Evolutionary conservation across 2,329 filamentous ascomycete species (phyloP).

Genomic region (Hirsutella thompsonii): DNA sequence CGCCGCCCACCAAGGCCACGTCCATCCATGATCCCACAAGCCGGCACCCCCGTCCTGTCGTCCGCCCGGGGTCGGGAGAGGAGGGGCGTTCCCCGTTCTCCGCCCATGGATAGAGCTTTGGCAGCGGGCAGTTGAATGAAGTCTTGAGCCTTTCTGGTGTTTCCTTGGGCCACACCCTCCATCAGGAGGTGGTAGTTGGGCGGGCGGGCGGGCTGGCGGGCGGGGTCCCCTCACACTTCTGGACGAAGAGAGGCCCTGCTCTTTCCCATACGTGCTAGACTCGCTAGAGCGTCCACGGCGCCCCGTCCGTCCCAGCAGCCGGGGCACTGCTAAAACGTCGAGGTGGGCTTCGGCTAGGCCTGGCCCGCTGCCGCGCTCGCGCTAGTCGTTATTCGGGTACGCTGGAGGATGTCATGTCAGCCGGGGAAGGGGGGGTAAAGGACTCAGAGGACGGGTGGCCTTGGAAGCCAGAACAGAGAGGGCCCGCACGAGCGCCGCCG

Average conservation of each 20-base stretch:
- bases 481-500: background rate
- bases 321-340: background rate
- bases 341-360: slow-evolving; percentile 3
- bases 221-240: too few species aligned
- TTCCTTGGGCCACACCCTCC: too few species aligned
- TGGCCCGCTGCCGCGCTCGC: slow-evolving; percentile 2
- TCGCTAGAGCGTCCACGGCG: background rate
- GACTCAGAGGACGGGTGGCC: too few species aligned
- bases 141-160: too few species aligned
- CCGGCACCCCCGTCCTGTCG: too few species aligned
- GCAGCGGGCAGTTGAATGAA: too few species aligned
- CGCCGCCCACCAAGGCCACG: too few species aligned
- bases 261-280: too few species aligned
- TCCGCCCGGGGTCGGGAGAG: background rate
- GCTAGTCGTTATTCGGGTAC: background rate
- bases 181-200: too few species aligned
- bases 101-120: background rate
- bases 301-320: background rate
- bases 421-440: background rate
- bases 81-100: background rate
- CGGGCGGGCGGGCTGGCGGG: too few species aligned
- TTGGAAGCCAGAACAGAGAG: background rate
- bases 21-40: too few species aligned
- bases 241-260: too few species aligned
- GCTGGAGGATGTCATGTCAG: background rate